Conservation (phyloP, 495 filamentous ascomycete species). For the Cenococcum geophilum region DNA sequence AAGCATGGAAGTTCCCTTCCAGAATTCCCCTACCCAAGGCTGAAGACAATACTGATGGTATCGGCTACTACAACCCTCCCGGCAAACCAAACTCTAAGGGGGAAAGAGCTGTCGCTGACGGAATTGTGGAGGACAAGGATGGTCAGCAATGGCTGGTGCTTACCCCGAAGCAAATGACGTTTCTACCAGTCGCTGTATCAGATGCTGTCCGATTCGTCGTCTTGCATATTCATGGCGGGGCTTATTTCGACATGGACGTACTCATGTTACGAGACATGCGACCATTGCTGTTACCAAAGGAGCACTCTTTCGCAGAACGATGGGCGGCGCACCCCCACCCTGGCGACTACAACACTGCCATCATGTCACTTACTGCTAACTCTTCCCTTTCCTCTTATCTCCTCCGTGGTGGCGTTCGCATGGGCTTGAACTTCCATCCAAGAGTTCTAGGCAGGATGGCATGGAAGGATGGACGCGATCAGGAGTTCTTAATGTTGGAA, state of each 20-base stretch:
- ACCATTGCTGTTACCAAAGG: constrained; percentile 45
- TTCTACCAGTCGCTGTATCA: constrained; percentile 35
- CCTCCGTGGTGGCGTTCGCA: constrained; percentile 50
- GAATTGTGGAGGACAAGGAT: constrained; percentile 42
- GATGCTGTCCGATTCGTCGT: constrained; percentile 49
- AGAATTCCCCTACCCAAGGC: constrained; percentile 48
- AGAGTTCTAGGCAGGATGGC: constrained; percentile 52
- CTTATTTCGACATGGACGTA: constrained; percentile 55
- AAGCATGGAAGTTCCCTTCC: constrained; percentile 49
- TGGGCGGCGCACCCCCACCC: constrained; percentile 51
- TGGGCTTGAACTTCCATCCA: constrained; percentile 56
- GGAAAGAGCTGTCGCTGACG: constrained; percentile 45
- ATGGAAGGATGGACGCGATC: constrained; percentile 49
- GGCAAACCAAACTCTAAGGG: constrained; percentile 39
- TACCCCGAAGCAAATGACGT: constrained; percentile 50
- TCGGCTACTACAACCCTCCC: constrained; percentile 42
- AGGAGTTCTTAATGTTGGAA: constrained; percentile 52
- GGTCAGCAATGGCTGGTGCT: constrained; percentile 49
- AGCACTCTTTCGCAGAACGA: constrained; percentile 51
- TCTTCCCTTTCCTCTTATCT: constrained; percentile 52
- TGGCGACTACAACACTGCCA: constrained; percentile 54
- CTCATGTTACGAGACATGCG: constrained; percentile 53
- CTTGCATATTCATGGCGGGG: constrained; percentile 50
- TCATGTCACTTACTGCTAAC: constrained; percentile 52
- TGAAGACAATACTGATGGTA: constrained; percentile 38